These are phyloP conservation scores for Pythium periplocum DNA, from an alignment of 352 stramenopile species.

Conservation along the genomic window DNA sequence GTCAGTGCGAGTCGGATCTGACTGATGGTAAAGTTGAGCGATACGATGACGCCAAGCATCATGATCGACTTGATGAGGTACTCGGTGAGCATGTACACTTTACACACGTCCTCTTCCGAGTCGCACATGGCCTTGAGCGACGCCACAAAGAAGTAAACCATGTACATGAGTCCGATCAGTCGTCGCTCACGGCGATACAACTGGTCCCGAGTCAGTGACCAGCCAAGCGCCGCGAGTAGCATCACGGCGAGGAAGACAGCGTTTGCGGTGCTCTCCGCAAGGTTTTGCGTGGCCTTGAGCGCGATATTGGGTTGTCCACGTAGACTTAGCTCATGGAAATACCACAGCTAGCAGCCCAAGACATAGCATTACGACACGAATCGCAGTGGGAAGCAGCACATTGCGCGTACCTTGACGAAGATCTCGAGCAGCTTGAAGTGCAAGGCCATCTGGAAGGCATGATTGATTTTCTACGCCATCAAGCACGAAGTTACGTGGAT, in stretches of 20 bases:
- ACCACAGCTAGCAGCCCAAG: constrained; percentile 27
- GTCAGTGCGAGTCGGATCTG: constrained; percentile 41
- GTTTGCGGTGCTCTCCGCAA: constrained; percentile 32
- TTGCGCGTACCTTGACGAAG: constrained; percentile 26
- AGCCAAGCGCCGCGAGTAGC: constrained; percentile 49
- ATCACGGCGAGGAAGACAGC: constrained; percentile 38
- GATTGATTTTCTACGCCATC: constrained; percentile 35
- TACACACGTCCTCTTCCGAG: constrained; percentile 37
- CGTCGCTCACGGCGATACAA: constrained; percentile 34
- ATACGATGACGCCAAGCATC: constrained; percentile 56
- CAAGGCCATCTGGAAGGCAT: constrained; percentile 42
- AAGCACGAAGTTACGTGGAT: no score
- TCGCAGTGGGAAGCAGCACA: background rate
- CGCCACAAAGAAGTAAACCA: constrained; percentile 32
- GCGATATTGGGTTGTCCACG: constrained; percentile 21
- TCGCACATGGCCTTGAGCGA: constrained; percentile 44
- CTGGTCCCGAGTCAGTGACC: constrained; percentile 50
- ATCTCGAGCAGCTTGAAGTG: constrained; percentile 49
- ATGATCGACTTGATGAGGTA: constrained; percentile 62
- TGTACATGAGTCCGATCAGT: constrained; percentile 29
- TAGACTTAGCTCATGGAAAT: constrained; percentile 38
- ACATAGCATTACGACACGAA: background rate
- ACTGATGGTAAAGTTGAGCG: constrained; percentile 64
- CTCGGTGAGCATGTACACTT: constrained; percentile 56
- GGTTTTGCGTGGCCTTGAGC: constrained; percentile 27